A percentile compares a stretch with the other conserved stretches of the same genome.
Evolutionary conservation across 441 rosid species (phyloP).

Genomic region (Isatis lusitanica): DNA sequence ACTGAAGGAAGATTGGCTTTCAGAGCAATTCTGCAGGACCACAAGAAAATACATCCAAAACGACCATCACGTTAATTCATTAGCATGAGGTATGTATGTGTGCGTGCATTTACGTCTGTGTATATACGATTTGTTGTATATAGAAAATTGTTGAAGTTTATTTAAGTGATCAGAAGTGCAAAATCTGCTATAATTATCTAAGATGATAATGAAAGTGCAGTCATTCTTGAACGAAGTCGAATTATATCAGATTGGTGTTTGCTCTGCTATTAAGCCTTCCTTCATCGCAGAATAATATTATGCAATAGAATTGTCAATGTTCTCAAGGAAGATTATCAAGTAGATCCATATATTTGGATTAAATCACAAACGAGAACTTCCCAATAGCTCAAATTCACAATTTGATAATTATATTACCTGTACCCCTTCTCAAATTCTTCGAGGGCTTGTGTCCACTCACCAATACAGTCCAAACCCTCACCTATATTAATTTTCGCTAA

Average conservation of each 20-base stretch:
- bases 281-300: background rate
- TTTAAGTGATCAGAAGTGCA: background rate
- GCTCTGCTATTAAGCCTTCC: background rate
- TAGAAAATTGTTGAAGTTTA: background rate
- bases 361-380: conserved; percentile 11
- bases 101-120: background rate
- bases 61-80: background rate
- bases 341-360: background rate
- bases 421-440: conserved; percentile 74
- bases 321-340: conserved; percentile 9
- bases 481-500: conserved; percentile 86
- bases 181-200: background rate
- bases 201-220: background rate
- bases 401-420: conserved; percentile 48
- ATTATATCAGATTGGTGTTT: background rate
- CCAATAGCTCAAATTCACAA: conserved; percentile 10
- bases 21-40: conserved; percentile 66
- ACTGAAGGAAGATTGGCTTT: conserved; percentile 67
- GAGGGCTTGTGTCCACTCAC: conserved; percentile 78
- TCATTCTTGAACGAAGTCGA: background rate
- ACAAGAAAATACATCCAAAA: conserved; percentile 4
- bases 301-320: background rate
- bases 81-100: background rate
- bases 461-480: conserved; percentile 65
- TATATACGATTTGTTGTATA: background rate